Percentiles rank a stretch among this genome's conserved stretches.
Conservation (phyloP, 768 basidiomycete species). For the Trametes maxima region DNA sequence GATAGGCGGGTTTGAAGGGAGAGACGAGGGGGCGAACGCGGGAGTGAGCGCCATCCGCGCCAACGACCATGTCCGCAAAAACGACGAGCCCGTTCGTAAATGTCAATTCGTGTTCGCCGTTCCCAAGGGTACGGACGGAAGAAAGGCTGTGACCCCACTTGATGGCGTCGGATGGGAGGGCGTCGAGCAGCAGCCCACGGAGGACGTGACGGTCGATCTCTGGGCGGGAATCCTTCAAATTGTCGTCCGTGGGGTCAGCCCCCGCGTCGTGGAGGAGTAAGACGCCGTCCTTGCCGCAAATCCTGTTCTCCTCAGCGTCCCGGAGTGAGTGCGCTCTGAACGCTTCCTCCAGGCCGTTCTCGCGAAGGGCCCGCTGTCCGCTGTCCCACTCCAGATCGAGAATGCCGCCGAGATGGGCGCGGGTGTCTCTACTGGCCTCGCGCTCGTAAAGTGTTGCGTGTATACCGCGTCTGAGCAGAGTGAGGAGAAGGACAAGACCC, state of each 20-base stretch:
- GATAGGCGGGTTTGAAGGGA: conserved; percentile 35
- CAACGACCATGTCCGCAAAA: conserved; percentile 33
- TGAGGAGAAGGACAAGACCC: conserved; percentile 7
- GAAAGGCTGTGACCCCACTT: conserved; percentile 45
- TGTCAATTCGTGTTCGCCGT: conserved; percentile 27
- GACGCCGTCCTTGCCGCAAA: not conserved
- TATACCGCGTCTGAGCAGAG: conserved; percentile 8
- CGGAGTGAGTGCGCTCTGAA: not conserved
- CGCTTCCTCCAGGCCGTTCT: conserved; percentile 11
- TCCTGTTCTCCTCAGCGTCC: conserved; percentile 2
- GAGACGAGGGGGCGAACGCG: conserved; percentile 39
- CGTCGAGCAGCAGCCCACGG: conserved; percentile 1
- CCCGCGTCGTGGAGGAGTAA: not conserved
- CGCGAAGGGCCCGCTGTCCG: conserved; percentile 14
- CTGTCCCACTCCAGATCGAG: conserved; percentile 11
- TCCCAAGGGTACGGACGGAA: conserved; percentile 29
- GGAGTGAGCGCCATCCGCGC: conserved; percentile 46
- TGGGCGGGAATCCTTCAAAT: not conserved
- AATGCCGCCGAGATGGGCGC: conserved; percentile 7
- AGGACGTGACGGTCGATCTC: conserved; percentile 13
- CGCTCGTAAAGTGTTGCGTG: conserved; percentile 11
- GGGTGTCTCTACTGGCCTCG: not conserved
- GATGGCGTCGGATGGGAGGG: conserved; percentile 35
- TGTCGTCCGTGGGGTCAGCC: not conserved
- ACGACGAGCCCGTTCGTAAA: not conserved